Evolutionary conservation across 2,329 filamentous ascomycete genomes (phyloP).

Genomic region (Thielaviopsis musarum): DNA sequence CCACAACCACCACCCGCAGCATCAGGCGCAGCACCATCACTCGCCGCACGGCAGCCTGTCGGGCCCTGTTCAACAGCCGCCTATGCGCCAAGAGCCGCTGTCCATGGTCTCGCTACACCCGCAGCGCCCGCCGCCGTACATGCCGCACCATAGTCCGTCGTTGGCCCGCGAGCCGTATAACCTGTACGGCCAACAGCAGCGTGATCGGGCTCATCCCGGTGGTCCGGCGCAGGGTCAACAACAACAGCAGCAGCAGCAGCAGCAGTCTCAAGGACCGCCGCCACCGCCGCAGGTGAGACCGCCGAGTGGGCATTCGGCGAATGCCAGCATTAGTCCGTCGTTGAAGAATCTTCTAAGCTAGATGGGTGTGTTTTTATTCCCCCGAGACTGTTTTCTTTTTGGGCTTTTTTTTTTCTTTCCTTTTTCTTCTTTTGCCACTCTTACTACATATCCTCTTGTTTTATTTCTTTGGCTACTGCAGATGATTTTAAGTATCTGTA

Average conservation of each 20-base stretch:
- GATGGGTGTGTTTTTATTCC: conserved; percentile 10
- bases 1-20: neutral
- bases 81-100: conserved; percentile 2
- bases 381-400: neutral
- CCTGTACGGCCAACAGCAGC: neutral
- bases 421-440: too few relatives aligned
- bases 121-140: neutral
- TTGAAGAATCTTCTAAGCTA: conserved; percentile 56
- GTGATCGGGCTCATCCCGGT: neutral
- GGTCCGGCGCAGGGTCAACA: neutral
- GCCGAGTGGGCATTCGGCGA: conserved; percentile 29
- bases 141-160: conserved; percentile 3
- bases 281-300: conserved; percentile 25
- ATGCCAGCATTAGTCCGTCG: conserved; percentile 58
- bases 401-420: neutral
- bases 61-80: neutral
- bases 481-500: too few relatives aligned
- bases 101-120: conserved; percentile 3
- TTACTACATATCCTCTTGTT: too few relatives aligned
- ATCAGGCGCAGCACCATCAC: conserved; percentile 4
- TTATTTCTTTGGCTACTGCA: too few relatives aligned
- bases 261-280: neutral
- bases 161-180: conserved; percentile 17
- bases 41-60: conserved; percentile 3
- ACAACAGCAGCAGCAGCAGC: too few relatives aligned